A percentile compares a stretch with the other conserved stretches of the same genome.
phyloP scores from a whole-genome alignment of 768 basidiomycete species.

The Boletus pseudopeckii region DNA sequence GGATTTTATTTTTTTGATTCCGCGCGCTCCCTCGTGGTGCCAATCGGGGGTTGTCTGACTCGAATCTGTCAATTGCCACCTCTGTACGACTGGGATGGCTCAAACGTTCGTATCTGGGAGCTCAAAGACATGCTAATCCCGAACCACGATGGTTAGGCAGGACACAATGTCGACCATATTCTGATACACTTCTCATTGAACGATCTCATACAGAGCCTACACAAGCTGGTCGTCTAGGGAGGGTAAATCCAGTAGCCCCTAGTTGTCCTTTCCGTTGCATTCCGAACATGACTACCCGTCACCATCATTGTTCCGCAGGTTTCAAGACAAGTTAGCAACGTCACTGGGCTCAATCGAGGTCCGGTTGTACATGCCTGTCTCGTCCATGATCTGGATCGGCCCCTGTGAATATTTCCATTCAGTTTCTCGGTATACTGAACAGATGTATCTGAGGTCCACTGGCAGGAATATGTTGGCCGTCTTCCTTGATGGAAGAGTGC shows the following conservation, averaged over 20 bases:
- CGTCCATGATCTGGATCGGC: background rate
- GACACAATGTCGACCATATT: background rate
- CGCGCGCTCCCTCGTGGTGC: slow-evolving; percentile 1
- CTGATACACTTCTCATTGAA: background rate
- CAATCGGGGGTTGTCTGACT: slow-evolving; percentile 4
- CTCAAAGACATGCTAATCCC: background rate
- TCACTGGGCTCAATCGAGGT: slow-evolving; percentile 13
- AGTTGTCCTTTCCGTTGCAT: background rate
- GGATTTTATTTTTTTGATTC: background rate
- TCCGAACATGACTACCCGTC: background rate
- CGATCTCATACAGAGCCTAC: no score
- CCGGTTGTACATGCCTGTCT: background rate
- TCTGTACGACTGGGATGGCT: background rate
- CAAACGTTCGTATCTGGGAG: background rate
- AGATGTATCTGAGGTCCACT: background rate
- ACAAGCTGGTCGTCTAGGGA: background rate
- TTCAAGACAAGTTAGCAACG: slow-evolving; percentile 1
- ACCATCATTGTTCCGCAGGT: background rate
- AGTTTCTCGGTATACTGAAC: background rate
- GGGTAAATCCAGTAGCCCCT: background rate
- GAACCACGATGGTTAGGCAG: background rate
- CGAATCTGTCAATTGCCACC: background rate
- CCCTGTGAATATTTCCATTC: background rate
- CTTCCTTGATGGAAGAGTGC: background rate
- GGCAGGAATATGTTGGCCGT: background rate